Evolutionary conservation across 1,284 basidiomycete genomes (phyloP), one percentile per base, ranked within the genome.

Genomic region (Puccinia horiana): DNA sequence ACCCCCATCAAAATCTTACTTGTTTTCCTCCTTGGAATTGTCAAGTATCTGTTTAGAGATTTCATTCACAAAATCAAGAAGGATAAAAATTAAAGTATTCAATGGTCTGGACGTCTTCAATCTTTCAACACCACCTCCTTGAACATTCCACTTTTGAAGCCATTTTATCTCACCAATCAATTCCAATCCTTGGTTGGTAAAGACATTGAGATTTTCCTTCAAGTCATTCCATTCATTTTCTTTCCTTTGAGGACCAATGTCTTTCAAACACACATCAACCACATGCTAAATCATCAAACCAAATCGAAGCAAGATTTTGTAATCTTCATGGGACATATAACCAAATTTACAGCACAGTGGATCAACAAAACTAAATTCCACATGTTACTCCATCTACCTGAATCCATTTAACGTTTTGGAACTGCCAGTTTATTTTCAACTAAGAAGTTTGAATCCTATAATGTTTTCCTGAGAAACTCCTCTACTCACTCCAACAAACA

Each of bases 191-290:
- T 88, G 0, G 86, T 85, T 20, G 88, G 88, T 0, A 83, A 85
- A 3, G 87, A 88, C 81, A 88, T 89, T 73, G 84, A 86, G 1
- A 84, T 77, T 0, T 86, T 89, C 37, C 85, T 86, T 8, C 88
- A 88, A 65, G 85, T 85, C 18, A 87, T 88, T 1, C 87, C 87
- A 0, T 88, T 88, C 85, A 87, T 88, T 0, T 81, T 88, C 1
- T 84, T 88, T 63, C 88, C 85, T 47, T 70, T 87, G 9, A 56
- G 84, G 0, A 14, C 35, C 0, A 82, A 88, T 0, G 84, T 88
- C 2, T 88, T 87, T 86, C 87, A 88, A 76, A 87, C 88, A 0
- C 79, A 83, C 32, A 77, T 77, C 23, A 42, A 6, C 42, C 18
- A 67, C 23, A 77, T 65, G 76, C 29, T 3, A 35, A 49, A 40